phyloP scores from a whole-genome alignment of 768 basidiomycete species.

The Psilocybe azurescens region DNA sequence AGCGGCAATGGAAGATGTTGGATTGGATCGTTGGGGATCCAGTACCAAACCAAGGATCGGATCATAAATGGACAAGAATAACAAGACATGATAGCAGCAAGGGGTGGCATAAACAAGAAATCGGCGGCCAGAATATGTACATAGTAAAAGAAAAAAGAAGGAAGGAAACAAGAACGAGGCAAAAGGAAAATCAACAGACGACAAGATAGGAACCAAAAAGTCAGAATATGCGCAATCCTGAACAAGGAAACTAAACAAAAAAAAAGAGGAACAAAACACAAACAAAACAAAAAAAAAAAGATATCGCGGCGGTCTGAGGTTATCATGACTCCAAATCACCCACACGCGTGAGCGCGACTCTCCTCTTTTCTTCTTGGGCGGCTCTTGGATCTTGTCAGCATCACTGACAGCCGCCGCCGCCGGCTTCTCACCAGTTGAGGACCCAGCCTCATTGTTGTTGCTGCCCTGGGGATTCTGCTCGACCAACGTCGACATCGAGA shows the following conservation, averaged over 20 bases:
- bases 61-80: background rate
- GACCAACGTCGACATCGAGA: constrained; percentile 26
- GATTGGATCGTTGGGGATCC: too few relatives aligned
- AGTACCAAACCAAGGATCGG: too few relatives aligned
- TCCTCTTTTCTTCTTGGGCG: constrained; percentile 89
- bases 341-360: constrained; percentile 76
- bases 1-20: too few relatives aligned
- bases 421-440: constrained; percentile 13
- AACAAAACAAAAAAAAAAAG: too few relatives aligned
- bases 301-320: background rate
- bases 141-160: background rate
- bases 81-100: background rate
- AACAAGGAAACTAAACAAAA: too few relatives aligned
- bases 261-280: too few relatives aligned
- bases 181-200: background rate
- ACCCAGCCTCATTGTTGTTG: background rate
- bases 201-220: background rate
- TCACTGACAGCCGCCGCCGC: constrained; percentile 18
- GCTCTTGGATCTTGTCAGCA: constrained; percentile 47
- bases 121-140: background rate
- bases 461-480: constrained; percentile 11
- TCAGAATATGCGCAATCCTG: background rate
- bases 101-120: background rate
- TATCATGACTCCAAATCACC: constrained; percentile 52
- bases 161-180: background rate